Percentiles rank a stretch among this genome's conserved stretches.
phyloP scores from a whole-genome alignment of 495 filamentous ascomycete species.

The Trichocladium antarcticum region DNA sequence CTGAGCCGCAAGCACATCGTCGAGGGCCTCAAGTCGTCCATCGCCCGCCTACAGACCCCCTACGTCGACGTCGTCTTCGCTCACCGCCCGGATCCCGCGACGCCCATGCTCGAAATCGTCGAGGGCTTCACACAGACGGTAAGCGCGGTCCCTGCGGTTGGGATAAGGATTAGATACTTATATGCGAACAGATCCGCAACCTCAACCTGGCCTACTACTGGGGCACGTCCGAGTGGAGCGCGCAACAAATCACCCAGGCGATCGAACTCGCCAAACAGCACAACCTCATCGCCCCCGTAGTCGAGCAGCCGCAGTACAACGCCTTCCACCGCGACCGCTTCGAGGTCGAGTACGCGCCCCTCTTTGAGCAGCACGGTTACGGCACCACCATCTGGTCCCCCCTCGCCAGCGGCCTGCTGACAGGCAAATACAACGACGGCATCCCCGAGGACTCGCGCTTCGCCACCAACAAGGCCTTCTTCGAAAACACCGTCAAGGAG shows the following conservation, averaged over 20 bases:
- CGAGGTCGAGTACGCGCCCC: constrained; percentile 58
- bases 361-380: constrained; percentile 52
- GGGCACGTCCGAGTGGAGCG: constrained; percentile 82
- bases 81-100: constrained; percentile 70
- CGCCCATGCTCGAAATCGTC: constrained; percentile 80
- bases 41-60: constrained; percentile 58
- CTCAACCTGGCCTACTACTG: constrained; percentile 75
- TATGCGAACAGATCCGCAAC: constrained; percentile 58
- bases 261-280: constrained; percentile 62
- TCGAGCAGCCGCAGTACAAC: constrained; percentile 83
- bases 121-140: constrained; percentile 75
- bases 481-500: constrained; percentile 27
- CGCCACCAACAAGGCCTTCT: constrained; percentile 35
- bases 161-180: no score
- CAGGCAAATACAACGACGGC: constrained; percentile 70
- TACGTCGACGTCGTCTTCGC: constrained; percentile 78
- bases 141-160: no score
- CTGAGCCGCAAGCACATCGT: constrained; percentile 66
- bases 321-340: constrained; percentile 62
- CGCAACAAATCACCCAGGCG: constrained; percentile 68
- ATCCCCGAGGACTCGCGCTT: constrained; percentile 48
- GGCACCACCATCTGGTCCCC: constrained; percentile 67
- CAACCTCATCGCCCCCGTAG: constrained; percentile 65
- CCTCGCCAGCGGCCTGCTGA: constrained; percentile 57
- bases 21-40: constrained; percentile 43